Evolutionary conservation across 2,329 filamentous ascomycete genomes (phyloP).

Genomic region (Scedosporium apiospermum): DNA sequence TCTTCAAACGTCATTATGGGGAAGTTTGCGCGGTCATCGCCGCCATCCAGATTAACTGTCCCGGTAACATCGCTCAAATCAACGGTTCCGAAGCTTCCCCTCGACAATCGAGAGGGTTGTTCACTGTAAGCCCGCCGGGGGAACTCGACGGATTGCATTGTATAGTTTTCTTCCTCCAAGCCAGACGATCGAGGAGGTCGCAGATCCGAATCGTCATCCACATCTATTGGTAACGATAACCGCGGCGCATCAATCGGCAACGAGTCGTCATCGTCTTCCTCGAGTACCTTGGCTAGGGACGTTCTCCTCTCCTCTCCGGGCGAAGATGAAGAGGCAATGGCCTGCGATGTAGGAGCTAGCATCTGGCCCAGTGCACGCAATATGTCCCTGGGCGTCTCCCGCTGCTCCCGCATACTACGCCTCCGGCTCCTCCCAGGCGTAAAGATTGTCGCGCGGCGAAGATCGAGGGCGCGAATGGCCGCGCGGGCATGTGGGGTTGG

Average conservation of each 20-base stretch:
- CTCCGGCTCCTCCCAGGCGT: constrained; percentile 50
- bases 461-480: constrained; percentile 47
- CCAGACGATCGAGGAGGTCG: constrained; percentile 43
- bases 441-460: constrained; percentile 48
- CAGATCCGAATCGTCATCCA: constrained; percentile 41
- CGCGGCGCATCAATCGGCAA: constrained; percentile 40
- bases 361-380: constrained; percentile 44
- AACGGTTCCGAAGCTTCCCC: constrained; percentile 44
- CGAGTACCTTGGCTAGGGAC: constrained; percentile 15
- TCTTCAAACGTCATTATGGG: constrained; percentile 34
- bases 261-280: constrained; percentile 36
- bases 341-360: constrained; percentile 38
- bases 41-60: constrained; percentile 23
- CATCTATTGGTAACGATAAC: constrained; percentile 44
- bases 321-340: constrained; percentile 37
- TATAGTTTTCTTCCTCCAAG: constrained; percentile 49
- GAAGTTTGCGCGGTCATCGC: constrained; percentile 43
- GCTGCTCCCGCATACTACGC: constrained; percentile 45
- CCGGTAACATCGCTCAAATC: constrained; percentile 43
- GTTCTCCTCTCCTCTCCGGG: constrained; percentile 18
- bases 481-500: constrained; percentile 53
- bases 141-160: constrained; percentile 49
- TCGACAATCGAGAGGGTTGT: constrained; percentile 33
- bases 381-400: constrained; percentile 45
- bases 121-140: constrained; percentile 43